These are phyloP conservation scores for Alternaria alternata DNA, from an alignment of 2,329 filamentous ascomycete species.

Conservation along the genomic window DNA sequence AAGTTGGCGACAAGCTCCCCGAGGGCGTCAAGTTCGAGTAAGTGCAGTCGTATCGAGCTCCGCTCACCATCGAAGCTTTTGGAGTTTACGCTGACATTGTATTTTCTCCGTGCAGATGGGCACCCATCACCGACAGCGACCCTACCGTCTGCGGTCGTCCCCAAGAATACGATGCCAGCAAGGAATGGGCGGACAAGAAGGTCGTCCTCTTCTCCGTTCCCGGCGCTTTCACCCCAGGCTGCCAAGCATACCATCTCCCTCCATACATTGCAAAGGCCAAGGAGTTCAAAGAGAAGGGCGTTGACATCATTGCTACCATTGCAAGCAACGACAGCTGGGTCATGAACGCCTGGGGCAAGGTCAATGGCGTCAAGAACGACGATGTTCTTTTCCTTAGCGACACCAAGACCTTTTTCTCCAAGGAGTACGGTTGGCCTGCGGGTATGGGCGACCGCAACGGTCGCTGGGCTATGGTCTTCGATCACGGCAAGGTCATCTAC, in stretches of 20 bases:
- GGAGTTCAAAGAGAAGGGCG: conserved; percentile 77
- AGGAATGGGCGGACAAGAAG: conserved; percentile 76
- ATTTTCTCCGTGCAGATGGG: conserved; percentile 64
- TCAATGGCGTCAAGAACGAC: conserved; percentile 78
- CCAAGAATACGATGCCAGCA: conserved; percentile 79
- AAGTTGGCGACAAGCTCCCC: conserved; percentile 85
- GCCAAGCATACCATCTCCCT: conserved; percentile 81
- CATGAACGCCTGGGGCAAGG: conserved; percentile 91
- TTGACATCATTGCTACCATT: conserved; percentile 82
- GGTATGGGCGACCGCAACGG: conserved; percentile 74
- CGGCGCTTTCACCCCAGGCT: conserved; percentile 86
- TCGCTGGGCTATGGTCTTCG: conserved; percentile 81
- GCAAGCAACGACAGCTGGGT: conserved; percentile 87
- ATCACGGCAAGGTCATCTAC: conserved; percentile 80
- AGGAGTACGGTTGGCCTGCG: conserved; percentile 77
- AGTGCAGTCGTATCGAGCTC: conserved; percentile 39
- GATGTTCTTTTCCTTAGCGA: conserved; percentile 82
- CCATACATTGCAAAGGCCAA: conserved; percentile 80
- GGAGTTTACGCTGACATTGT: conserved; percentile 1
- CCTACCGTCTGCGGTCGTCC: conserved; percentile 82
- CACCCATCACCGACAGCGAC: conserved; percentile 76
- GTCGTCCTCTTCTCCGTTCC: conserved; percentile 74
- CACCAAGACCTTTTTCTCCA: conserved; percentile 74
- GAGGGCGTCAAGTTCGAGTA: conserved; percentile 79
- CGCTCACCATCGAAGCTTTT: background rate